Evolutionary conservation across 257 asterid species (phyloP).

Genomic region (Agastache rugosa): DNA sequence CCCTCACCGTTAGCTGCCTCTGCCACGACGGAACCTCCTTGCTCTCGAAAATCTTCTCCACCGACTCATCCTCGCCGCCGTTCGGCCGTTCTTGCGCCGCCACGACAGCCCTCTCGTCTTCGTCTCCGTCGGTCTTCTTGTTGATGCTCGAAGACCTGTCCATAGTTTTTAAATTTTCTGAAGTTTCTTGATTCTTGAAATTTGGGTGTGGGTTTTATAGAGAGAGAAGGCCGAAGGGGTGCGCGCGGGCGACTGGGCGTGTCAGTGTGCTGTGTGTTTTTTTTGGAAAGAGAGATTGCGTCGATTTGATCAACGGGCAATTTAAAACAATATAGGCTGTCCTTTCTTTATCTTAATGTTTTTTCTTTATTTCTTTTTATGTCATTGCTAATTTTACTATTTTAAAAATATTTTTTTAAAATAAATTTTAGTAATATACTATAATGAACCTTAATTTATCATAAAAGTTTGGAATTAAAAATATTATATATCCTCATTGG

Average conservation of each 20-base stretch:
- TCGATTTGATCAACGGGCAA: neutral
- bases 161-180: slow-evolving; percentile 17
- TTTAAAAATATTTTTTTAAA: no score
- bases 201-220: neutral
- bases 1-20: slow-evolving; percentile 79
- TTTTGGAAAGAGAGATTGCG: neutral
- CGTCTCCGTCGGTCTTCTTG: slow-evolving; percentile 53
- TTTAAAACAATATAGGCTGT: no score
- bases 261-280: neutral
- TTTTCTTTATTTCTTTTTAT: no score
- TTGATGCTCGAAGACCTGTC: slow-evolving; percentile 46
- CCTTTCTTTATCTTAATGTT: no score
- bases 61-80: slow-evolving; percentile 45
- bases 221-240: neutral
- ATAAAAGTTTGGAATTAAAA: no score
- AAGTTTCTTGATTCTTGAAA: neutral
- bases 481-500: no score
- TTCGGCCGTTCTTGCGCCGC: neutral
- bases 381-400: no score
- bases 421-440: no score
- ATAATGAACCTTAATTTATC: no score
- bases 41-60: slow-evolving; percentile 77
- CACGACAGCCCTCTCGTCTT: neutral
- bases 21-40: slow-evolving; percentile 87
- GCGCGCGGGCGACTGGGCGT: neutral